Evolutionary conservation across 2,329 filamentous ascomycete genomes (phyloP).

Genomic region (Blastomyces percursus): DNA sequence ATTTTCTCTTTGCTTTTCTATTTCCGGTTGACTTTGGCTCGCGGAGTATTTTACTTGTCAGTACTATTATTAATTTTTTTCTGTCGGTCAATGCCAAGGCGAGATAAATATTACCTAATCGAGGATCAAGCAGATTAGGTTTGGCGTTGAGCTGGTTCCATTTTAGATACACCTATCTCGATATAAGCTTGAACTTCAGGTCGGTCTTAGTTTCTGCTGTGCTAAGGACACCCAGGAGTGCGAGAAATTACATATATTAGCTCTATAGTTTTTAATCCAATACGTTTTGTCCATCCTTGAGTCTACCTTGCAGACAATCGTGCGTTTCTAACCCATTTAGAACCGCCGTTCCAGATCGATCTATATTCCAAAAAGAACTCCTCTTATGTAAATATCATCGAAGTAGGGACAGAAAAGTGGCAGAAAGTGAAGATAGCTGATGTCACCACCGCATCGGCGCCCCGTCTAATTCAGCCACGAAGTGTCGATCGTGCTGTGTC

Average conservation of each 20-base stretch:
- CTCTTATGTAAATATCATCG: background rate
- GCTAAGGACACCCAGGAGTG: background rate
- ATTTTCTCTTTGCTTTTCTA: background rate
- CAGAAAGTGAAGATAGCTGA: background rate
- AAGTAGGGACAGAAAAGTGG: background rate
- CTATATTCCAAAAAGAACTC: background rate
- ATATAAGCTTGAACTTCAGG: too few relatives aligned
- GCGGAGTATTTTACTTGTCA: too few relatives aligned
- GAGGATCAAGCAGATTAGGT: too few relatives aligned
- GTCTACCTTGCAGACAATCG: background rate
- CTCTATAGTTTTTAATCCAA: background rate
- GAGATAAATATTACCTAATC: background rate
- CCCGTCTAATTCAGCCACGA: constrained; percentile 5
- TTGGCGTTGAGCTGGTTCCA: too few relatives aligned
- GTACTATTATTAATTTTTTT: background rate
- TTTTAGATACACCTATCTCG: too few relatives aligned
- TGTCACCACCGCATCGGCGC: background rate
- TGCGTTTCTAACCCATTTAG: background rate
- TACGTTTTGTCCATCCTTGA: background rate
- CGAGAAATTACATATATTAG: background rate
- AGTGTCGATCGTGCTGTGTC: background rate
- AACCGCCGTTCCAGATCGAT: background rate
- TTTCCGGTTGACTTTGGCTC: background rate
- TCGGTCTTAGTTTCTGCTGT: too few relatives aligned
- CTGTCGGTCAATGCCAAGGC: background rate